A percentile compares a stretch with the other conserved stretches of the same genome.
phyloP scores from a whole-genome alignment of 2,329 filamentous ascomycete genomes.

The Neocatenulostroma microsporum region DNA sequence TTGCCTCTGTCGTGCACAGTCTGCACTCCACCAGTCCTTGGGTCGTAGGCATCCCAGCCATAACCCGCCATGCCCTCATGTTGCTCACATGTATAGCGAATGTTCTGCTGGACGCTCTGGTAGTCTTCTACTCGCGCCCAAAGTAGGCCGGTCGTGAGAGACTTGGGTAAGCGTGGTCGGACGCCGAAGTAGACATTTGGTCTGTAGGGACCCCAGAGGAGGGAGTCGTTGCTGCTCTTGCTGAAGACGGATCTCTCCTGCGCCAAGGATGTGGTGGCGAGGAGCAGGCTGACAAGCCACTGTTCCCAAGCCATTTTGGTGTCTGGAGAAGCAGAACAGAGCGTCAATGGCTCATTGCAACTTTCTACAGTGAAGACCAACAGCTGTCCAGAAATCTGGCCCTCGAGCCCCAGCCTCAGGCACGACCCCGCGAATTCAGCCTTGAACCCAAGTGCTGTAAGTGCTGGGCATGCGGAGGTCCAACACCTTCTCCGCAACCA shows the following conservation, averaged over 20 bases:
- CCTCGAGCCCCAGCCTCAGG: too few species aligned
- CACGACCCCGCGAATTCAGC: too few species aligned
- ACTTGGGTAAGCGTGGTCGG: slow-evolving; percentile 71
- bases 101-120: slow-evolving; percentile 63
- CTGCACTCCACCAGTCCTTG: slow-evolving; percentile 76
- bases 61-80: slow-evolving; percentile 90
- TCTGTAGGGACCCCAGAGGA: slow-evolving; percentile 93
- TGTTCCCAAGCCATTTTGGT: too few species aligned
- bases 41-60: slow-evolving; percentile 96
- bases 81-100: slow-evolving; percentile 94
- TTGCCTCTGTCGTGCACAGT: slow-evolving; percentile 87
- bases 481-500: too few species aligned
- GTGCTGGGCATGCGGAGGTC: too few species aligned
- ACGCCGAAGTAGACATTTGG: slow-evolving; percentile 93
- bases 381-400: too few species aligned
- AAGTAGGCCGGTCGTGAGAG: slow-evolving; percentile 72
- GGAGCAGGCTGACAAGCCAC: too few species aligned
- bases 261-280: slow-evolving; percentile 14
- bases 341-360: slow-evolving; percentile 3
- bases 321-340: background rate
- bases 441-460: too few species aligned
- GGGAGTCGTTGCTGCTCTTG: slow-evolving; percentile 63
- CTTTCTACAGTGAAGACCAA: slow-evolving; percentile 1
- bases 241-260: slow-evolving; percentile 24
- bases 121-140: slow-evolving; percentile 84